Conservation (phyloP, 2,329 filamentous ascomycete species). For the Ramularia collo-cygni region DNA sequence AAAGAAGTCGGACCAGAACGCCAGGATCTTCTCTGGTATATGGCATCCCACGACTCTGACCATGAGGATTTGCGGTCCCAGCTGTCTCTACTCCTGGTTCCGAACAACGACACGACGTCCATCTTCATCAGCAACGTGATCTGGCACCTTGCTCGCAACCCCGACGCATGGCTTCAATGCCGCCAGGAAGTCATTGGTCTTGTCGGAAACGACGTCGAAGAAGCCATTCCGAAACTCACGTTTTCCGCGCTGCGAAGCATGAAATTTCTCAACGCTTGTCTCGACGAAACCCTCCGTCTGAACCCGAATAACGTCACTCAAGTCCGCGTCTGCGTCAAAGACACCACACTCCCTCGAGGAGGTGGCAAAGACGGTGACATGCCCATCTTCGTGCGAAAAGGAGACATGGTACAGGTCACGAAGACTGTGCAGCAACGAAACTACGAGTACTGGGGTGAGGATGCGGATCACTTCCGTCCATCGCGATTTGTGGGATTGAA, state of each 20-base stretch:
- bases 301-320: slow-evolving; percentile 68
- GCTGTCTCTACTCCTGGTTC: too few relatives aligned
- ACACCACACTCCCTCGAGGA: slow-evolving; percentile 67
- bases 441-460: slow-evolving; percentile 32
- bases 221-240: slow-evolving; percentile 39
- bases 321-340: slow-evolving; percentile 49
- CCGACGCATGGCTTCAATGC: too few relatives aligned
- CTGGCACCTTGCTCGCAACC: too few relatives aligned
- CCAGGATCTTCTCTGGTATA: too few relatives aligned
- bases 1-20: too few relatives aligned
- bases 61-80: too few relatives aligned
- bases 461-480: slow-evolving; percentile 32
- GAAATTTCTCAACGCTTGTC: slow-evolving; percentile 48
- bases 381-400: slow-evolving; percentile 44
- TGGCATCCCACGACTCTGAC: too few relatives aligned
- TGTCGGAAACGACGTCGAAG: slow-evolving; percentile 39
- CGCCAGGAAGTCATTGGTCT: too few relatives aligned
- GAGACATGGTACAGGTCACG: slow-evolving; percentile 25
- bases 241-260: slow-evolving; percentile 60
- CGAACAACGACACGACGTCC: too few relatives aligned
- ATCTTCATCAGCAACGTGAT: too few relatives aligned
- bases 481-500: slow-evolving; percentile 30
- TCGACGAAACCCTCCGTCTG: slow-evolving; percentile 59
- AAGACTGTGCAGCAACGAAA: slow-evolving; percentile 33
- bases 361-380: slow-evolving; percentile 45